Evolutionary conservation across 257 asterid genomes (phyloP).

Genomic region (Paulownia fortunei): DNA sequence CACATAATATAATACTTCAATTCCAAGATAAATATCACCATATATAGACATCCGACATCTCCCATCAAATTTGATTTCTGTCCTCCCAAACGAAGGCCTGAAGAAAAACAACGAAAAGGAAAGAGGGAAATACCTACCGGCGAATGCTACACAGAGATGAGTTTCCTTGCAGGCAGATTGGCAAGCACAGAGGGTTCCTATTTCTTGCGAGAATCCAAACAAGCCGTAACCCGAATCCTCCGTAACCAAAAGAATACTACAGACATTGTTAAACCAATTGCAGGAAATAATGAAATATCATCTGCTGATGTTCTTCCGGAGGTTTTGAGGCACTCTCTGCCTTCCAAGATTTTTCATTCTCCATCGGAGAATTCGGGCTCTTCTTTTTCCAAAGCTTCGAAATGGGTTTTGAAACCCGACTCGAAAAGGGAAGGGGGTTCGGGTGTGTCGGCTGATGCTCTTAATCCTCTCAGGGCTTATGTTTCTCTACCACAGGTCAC

Average conservation of each 20-base stretch:
- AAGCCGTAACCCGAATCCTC: constrained; percentile 61
- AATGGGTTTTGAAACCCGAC: constrained; percentile 73
- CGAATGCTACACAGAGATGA: constrained; percentile 46
- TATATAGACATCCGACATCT: not conserved
- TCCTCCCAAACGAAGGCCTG: not conserved
- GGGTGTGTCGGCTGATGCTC: constrained; percentile 61
- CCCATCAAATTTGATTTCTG: not conserved
- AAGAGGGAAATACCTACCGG: not conserved
- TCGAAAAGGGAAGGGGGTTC: constrained; percentile 18
- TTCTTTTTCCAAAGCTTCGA: constrained; percentile 56
- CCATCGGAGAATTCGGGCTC: constrained; percentile 41
- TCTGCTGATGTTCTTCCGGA: constrained; percentile 86
- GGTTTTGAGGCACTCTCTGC: constrained; percentile 77
- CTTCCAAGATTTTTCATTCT: constrained; percentile 60
- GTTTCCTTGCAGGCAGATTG: constrained; percentile 79
- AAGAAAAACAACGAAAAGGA: not conserved
- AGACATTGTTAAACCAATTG: constrained; percentile 24
- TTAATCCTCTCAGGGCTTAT: constrained; percentile 80
- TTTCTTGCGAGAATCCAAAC: constrained; percentile 92
- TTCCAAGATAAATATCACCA: not conserved
- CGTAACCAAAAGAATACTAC: constrained; percentile 42
- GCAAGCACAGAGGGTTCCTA: constrained; percentile 84
- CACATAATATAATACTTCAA: not conserved
- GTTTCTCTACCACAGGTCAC: constrained; percentile 89
- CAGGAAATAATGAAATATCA: constrained; percentile 24